Conservation (phyloP, 192 early-diverging fungal species). For the Backusella macrospora region DNA sequence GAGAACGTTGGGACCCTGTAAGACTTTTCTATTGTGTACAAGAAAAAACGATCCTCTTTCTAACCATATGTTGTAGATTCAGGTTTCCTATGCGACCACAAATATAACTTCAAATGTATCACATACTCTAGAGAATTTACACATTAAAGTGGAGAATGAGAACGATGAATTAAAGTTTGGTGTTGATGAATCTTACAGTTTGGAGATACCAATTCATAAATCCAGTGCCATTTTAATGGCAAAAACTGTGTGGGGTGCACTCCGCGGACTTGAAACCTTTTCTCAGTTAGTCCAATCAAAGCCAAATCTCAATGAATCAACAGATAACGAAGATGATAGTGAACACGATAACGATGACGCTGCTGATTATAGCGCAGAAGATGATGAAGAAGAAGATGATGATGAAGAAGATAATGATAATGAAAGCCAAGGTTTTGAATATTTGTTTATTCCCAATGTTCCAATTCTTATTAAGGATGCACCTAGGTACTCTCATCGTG, state of each 20-base stretch:
- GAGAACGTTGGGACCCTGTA: slow-evolving; percentile 42
- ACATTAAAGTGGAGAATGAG: slow-evolving; percentile 49
- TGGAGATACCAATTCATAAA: slow-evolving; percentile 55
- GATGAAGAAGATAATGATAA: slow-evolving; percentile 16
- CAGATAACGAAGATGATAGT: background rate
- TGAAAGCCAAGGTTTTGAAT: slow-evolving; percentile 9
- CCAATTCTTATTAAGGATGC: slow-evolving; percentile 60
- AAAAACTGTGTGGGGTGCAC: slow-evolving; percentile 63
- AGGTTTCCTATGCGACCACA: slow-evolving; percentile 15
- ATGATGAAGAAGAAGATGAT: background rate
- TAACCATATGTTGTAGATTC: slow-evolving; percentile 15
- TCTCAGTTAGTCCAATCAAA: slow-evolving; percentile 61
- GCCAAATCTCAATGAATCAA: background rate
- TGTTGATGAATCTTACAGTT: slow-evolving; percentile 74
- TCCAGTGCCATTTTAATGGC: slow-evolving; percentile 58
- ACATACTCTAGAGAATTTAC: slow-evolving; percentile 27
- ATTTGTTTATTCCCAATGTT: slow-evolving; percentile 48
- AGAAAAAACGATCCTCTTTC: background rate
- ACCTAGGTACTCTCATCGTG: slow-evolving; percentile 68
- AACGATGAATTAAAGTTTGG: slow-evolving; percentile 54
- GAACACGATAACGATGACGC: background rate
- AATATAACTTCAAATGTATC: background rate
- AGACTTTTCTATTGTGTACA: background rate
- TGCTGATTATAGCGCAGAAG: background rate
- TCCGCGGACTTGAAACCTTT: slow-evolving; percentile 75